A percentile compares a stretch with the other conserved stretches of the same genome.
phyloP scores from a whole-genome alignment of 768 basidiomycete genomes.

The Suillus decipiens region DNA sequence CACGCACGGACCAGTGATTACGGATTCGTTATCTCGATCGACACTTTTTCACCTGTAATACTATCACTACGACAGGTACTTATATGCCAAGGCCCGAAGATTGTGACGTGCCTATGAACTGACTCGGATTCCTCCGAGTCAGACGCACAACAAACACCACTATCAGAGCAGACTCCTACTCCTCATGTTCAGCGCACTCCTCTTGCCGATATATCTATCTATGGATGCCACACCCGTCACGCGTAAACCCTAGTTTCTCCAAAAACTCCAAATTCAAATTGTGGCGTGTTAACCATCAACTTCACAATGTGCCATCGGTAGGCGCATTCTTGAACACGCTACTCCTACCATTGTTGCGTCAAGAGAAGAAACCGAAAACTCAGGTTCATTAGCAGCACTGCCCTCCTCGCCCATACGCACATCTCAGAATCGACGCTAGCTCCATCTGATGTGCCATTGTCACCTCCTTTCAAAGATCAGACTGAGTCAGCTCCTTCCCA shows the following conservation, averaged over 20 bases:
- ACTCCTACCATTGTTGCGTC: slow-evolving; percentile 6
- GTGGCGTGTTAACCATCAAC: no score
- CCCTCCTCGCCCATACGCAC: slow-evolving; percentile 14
- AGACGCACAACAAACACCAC: slow-evolving; percentile 9
- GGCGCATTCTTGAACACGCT: background rate
- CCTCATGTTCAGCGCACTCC: slow-evolving; percentile 10
- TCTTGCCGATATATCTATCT: slow-evolving; percentile 17
- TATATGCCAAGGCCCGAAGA: no score
- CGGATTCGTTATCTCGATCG: no score
- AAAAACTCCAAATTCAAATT: background rate
- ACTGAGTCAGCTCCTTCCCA: background rate
- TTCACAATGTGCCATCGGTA: background rate
- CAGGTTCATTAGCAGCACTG: slow-evolving; percentile 7
- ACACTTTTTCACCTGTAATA: no score
- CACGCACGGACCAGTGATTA: no score
- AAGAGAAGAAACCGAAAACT: slow-evolving; percentile 1
- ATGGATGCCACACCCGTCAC: slow-evolving; percentile 19
- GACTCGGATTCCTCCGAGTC: background rate
- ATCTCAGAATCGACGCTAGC: slow-evolving; percentile 8
- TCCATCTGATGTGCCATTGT: slow-evolving; percentile 1
- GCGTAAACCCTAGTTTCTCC: slow-evolving; percentile 3
- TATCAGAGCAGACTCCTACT: slow-evolving; percentile 4
- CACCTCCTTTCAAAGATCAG: slow-evolving; percentile 4
- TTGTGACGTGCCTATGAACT: background rate
- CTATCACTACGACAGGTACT: no score